Conservation (phyloP, 140 eudicot genomes). For the Stevia rebaudiana region DNA sequence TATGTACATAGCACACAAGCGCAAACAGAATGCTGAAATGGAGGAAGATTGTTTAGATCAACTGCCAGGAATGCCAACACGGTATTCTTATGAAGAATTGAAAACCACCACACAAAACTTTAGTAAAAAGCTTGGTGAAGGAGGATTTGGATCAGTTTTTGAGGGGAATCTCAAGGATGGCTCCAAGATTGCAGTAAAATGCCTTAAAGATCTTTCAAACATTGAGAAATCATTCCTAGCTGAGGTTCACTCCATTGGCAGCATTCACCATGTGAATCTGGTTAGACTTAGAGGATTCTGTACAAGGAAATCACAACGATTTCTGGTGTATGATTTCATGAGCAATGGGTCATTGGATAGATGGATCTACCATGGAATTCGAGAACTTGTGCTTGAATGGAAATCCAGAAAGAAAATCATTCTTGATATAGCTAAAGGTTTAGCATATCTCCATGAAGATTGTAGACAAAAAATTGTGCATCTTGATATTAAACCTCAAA, state of each 20-base stretch:
- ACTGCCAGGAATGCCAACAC: background rate
- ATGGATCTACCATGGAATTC: slow-evolving; percentile 28
- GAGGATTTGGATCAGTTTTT: too few species aligned
- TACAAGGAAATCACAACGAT: slow-evolving; percentile 20
- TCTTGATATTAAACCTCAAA: slow-evolving; percentile 31
- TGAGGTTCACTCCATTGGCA: slow-evolving; percentile 33
- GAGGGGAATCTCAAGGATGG: too few species aligned
- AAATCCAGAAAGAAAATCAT: slow-evolving; percentile 25
- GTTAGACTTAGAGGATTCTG: slow-evolving; percentile 33
- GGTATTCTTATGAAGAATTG: slow-evolving; percentile 14
- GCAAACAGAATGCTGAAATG: background rate
- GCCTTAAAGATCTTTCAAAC: slow-evolving; percentile 10
- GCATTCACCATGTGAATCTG: slow-evolving; percentile 38
- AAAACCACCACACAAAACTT: slow-evolving; percentile 24
- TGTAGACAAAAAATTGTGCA: slow-evolving; percentile 33
- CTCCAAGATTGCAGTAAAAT: too few species aligned
- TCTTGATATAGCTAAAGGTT: slow-evolving; percentile 24
- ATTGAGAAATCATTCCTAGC: slow-evolving; percentile 29
- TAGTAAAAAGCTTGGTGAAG: slow-evolving; percentile 23
- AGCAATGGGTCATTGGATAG: slow-evolving; percentile 31
- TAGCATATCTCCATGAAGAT: slow-evolving; percentile 32
- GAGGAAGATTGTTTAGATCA: slow-evolving; percentile 9
- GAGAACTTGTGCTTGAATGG: slow-evolving; percentile 18
- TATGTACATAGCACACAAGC: background rate
- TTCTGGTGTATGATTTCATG: too few species aligned